These are phyloP conservation scores for Didymella exigua DNA, from an alignment of 2,329 filamentous ascomycete genomes.

Conservation along the genomic window DNA sequence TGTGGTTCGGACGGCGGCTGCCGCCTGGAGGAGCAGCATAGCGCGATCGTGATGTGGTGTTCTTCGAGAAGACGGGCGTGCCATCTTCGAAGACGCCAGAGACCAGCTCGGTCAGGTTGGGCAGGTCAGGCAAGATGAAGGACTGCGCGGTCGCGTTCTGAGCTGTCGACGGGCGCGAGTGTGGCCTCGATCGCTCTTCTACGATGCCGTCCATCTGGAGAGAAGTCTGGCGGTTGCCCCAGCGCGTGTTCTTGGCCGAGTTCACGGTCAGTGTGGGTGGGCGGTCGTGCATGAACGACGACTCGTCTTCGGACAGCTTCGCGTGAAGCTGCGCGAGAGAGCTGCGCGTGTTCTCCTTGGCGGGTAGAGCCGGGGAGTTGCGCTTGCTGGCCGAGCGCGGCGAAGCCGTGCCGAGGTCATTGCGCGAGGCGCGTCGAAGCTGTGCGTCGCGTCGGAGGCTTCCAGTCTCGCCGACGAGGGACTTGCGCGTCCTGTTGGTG, in stretches of 20 bases:
- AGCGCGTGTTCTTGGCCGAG: conserved; percentile 60
- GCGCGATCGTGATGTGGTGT: conserved; percentile 58
- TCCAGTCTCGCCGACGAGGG: conserved; percentile 39
- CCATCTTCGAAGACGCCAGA: conserved; percentile 64
- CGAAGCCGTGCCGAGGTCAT: conserved; percentile 48
- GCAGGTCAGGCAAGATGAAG: conserved; percentile 65
- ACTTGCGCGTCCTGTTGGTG: conserved; percentile 44
- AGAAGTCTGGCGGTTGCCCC: conserved; percentile 56
- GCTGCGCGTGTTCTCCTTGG: conserved; percentile 50
- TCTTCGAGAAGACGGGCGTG: conserved; percentile 62
- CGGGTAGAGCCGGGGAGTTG: conserved; percentile 41
- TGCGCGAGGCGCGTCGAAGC: conserved; percentile 51
- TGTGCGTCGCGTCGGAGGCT: conserved; percentile 54
- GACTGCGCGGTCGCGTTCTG: conserved; percentile 62
- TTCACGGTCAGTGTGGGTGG: conserved; percentile 51
- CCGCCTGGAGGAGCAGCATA: conserved; percentile 56
- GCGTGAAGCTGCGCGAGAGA: conserved; percentile 63
- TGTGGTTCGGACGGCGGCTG: conserved; percentile 46
- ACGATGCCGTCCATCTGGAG: conserved; percentile 41
- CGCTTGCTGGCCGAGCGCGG: conserved; percentile 48
- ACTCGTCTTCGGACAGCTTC: conserved; percentile 59
- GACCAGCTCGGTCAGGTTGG: conserved; percentile 66
- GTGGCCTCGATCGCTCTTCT: conserved; percentile 29
- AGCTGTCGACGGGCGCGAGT: conserved; percentile 50
- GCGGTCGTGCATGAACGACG: conserved; percentile 59